Percentiles rank a stretch among this genome's conserved stretches.
Conservation (phyloP, 805 yeast genomes). For the Zygosaccharomyces lentus region DNA sequence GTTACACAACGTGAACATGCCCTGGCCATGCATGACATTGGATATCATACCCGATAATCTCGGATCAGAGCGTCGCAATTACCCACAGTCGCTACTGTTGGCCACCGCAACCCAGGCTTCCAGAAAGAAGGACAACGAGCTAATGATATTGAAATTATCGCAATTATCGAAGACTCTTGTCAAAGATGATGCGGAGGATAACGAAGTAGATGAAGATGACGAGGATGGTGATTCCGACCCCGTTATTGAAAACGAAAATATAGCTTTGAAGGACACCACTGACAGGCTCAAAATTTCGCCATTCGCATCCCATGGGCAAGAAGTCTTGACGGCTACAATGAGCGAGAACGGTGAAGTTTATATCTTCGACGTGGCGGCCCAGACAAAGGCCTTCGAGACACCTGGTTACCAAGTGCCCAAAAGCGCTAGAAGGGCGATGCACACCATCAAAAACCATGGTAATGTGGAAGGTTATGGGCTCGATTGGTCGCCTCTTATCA, state of each 20-base stretch:
- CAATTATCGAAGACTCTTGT: constrained; percentile 81
- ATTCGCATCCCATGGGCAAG: constrained; percentile 58
- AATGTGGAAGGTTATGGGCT: constrained; percentile 96
- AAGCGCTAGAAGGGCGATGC: constrained; percentile 68
- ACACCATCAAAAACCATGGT: constrained; percentile 81
- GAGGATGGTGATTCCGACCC: constrained; percentile 77
- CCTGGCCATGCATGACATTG: constrained; percentile 95
- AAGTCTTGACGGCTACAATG: constrained; percentile 82
- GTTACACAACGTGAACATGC: constrained; percentile 88
- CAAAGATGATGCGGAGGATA: constrained; percentile 75
- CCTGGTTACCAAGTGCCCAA: constrained; percentile 85
- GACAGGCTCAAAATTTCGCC: constrained; percentile 86
- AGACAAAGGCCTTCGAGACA: constrained; percentile 74
- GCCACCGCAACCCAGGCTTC: constrained; percentile 94
- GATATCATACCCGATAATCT: constrained; percentile 82
- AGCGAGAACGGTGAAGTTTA: constrained; percentile 86
- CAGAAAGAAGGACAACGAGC: constrained; percentile 80
- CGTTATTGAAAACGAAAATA: constrained; percentile 75
- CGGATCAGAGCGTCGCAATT: constrained; percentile 84
- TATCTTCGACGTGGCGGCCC: constrained; percentile 77
- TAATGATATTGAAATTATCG: constrained; percentile 76
- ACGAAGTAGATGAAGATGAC: constrained; percentile 68
- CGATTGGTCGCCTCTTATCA: constrained; percentile 89
- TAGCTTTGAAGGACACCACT: constrained; percentile 76
- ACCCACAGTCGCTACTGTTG: constrained; percentile 80